Evolutionary conservation across 371 early-diverging fungal genomes (phyloP).

Genomic region (Circinella minor): DNA sequence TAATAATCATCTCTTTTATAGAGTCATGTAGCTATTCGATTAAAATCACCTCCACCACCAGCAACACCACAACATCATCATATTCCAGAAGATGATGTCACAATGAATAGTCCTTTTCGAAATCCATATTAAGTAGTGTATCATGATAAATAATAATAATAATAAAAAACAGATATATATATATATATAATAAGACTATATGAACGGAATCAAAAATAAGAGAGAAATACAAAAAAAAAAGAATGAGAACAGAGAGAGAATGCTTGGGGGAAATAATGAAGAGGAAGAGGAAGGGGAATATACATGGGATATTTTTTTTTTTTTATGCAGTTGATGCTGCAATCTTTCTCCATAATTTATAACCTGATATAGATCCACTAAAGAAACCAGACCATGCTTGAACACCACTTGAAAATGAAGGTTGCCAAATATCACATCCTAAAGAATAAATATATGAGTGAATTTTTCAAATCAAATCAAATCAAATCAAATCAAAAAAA

Average conservation of each 20-base stretch:
- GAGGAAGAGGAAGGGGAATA: not conserved
- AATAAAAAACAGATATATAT: too few species aligned
- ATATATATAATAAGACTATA: too few species aligned
- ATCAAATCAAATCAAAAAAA: too few species aligned
- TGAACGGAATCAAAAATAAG: too few species aligned
- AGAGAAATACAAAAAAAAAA: too few species aligned
- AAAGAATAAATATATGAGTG: too few species aligned
- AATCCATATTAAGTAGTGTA: not conserved
- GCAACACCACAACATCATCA: conserved; percentile 4
- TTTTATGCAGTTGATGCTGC: conserved; percentile 15
- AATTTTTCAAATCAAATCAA: too few species aligned
- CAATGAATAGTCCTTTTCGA: not conserved
- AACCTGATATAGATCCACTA: conserved; percentile 70
- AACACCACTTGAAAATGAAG: conserved; percentile 66
- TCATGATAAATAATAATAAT: too few species aligned
- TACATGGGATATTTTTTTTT: not conserved
- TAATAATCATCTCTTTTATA: not conserved
- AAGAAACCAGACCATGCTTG: conserved; percentile 75
- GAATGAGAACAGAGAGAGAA: not conserved
- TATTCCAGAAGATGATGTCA: not conserved
- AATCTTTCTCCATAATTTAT: conserved; percentile 64
- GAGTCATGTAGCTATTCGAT: conserved; percentile 23
- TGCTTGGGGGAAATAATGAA: conserved; percentile 5
- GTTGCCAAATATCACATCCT: conserved; percentile 71
- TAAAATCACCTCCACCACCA: conserved; percentile 25